Conservation (phyloP, 495 filamentous ascomycete species). For the Aspergillus biplanus region DNA sequence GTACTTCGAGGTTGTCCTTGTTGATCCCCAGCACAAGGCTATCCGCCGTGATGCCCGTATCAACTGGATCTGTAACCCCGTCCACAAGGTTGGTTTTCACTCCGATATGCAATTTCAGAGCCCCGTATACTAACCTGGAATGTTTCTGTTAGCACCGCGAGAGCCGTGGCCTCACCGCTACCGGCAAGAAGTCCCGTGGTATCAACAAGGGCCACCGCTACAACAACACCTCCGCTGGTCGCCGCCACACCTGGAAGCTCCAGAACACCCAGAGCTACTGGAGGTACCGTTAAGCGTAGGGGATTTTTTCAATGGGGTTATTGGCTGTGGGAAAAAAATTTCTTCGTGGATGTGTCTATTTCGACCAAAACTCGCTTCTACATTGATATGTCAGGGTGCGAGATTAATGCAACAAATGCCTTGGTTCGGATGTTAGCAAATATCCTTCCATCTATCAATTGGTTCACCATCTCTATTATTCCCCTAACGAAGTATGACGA, state of each 20-base stretch:
- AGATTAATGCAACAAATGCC: conserved; percentile 48
- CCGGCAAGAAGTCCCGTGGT: conserved; percentile 98
- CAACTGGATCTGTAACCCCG: conserved; percentile 99
- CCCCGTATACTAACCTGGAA: conserved; percentile 28
- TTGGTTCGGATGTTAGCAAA: conserved; percentile 51
- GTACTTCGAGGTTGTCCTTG: conserved; percentile 99
- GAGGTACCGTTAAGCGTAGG: conserved; percentile 69
- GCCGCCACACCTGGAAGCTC: conserved; percentile 99
- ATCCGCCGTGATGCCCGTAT: conserved; percentile 98
- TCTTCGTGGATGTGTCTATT: conserved; percentile 44
- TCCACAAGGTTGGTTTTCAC: conserved; percentile 76
- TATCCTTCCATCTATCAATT: conserved; percentile 40
- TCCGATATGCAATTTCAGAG: neutral
- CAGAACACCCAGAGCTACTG: conserved; percentile 97
- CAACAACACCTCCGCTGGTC: conserved; percentile 94
- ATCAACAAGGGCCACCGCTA: conserved; percentile 97
- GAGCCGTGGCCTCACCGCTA: conserved; percentile 91
- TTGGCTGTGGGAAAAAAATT: conserved; percentile 37
- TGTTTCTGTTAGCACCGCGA: conserved; percentile 76
- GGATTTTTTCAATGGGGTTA: conserved; percentile 31
- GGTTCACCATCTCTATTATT: conserved; percentile 36
- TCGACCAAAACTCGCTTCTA: conserved; percentile 40
- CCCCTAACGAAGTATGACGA: conserved; percentile 51
- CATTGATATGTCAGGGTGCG: conserved; percentile 37
- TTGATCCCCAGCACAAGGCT: conserved; percentile 99